These are phyloP conservation scores for Fusarium torulosum DNA, from an alignment of 2,329 filamentous ascomycete species.

Conservation along the genomic window DNA sequence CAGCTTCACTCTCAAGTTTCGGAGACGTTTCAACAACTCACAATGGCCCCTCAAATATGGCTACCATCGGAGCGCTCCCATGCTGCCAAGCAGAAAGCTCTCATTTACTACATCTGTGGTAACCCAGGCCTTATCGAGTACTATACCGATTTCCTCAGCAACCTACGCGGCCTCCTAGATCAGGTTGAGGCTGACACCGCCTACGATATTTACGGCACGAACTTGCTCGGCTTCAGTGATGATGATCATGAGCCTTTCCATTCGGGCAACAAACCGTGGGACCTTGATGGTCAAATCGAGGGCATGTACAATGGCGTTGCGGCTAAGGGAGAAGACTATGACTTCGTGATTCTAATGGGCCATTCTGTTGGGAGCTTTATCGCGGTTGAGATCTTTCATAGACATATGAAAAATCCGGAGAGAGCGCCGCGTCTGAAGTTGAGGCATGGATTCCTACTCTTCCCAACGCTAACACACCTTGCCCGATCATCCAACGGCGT, in stretches of 20 bases:
- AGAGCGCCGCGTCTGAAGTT: slow-evolving; percentile 57
- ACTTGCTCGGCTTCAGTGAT: slow-evolving; percentile 70
- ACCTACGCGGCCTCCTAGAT: slow-evolving; percentile 67
- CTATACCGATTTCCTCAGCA: slow-evolving; percentile 75
- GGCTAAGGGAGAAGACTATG: slow-evolving; percentile 57
- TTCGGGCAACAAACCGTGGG: slow-evolving; percentile 59
- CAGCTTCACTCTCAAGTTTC: not conserved
- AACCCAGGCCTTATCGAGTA: slow-evolving; percentile 83
- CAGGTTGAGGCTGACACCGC: slow-evolving; percentile 53
- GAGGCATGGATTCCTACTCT: slow-evolving; percentile 72
- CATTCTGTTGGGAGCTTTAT: slow-evolving; percentile 83
- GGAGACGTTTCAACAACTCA: not conserved
- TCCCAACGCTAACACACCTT: slow-evolving; percentile 81
- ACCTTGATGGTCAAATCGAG: slow-evolving; percentile 67
- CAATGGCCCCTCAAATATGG: slow-evolving; percentile 48
- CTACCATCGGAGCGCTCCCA: slow-evolving; percentile 48
- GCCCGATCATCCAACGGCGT: slow-evolving; percentile 71
- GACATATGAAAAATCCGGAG: slow-evolving; percentile 59
- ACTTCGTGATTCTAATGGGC: slow-evolving; percentile 75
- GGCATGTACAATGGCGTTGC: slow-evolving; percentile 57
- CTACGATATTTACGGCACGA: slow-evolving; percentile 70
- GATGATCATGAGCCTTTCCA: slow-evolving; percentile 63
- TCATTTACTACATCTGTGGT: slow-evolving; percentile 80
- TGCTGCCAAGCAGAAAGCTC: slow-evolving; percentile 51
- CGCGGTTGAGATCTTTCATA: slow-evolving; percentile 73